These are phyloP conservation scores for Agarophyton chilense DNA, from an alignment of 23 red algal genomes.

Conservation along the genomic window DNA sequence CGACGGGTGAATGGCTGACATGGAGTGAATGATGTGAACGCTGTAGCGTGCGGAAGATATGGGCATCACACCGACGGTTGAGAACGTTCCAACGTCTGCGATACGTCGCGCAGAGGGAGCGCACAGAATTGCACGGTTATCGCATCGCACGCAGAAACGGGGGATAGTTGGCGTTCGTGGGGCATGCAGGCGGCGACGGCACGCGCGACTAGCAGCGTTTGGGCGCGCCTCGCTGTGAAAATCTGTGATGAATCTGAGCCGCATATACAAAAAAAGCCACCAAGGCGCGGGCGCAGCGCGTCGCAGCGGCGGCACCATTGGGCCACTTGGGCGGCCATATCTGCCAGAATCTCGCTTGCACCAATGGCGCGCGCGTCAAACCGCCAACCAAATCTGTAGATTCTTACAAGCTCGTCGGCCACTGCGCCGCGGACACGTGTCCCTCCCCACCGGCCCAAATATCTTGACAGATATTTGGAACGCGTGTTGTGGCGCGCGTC, in stretches of 20 bases:
- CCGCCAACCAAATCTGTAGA: background rate
- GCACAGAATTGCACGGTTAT: too few species aligned
- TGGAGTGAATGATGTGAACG: too few species aligned
- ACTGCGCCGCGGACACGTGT: slow-evolving; percentile 42
- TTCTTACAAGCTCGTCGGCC: background rate
- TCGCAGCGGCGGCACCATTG: background rate
- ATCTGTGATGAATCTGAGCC: background rate
- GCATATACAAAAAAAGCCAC: slow-evolving; percentile 5
- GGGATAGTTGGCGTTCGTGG: too few species aligned
- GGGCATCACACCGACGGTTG: too few species aligned
- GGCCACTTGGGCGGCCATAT: background rate
- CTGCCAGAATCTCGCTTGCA: background rate
- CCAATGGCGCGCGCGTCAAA: background rate
- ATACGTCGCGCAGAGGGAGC: too few species aligned
- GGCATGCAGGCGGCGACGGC: too few species aligned
- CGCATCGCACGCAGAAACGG: too few species aligned
- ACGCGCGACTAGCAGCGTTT: too few species aligned
- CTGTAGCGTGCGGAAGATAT: too few species aligned
- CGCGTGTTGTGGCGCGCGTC: background rate
- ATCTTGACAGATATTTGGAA: slow-evolving; percentile 68
- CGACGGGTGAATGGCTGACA: too few species aligned
- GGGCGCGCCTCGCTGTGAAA: background rate
- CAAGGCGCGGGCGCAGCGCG: background rate
- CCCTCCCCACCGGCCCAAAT: slow-evolving; percentile 22
- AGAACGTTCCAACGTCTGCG: too few species aligned